These are phyloP conservation scores for Panicum miliaceum DNA, from an alignment of 176 grass and related monocot genomes.

Conservation along the genomic window DNA sequence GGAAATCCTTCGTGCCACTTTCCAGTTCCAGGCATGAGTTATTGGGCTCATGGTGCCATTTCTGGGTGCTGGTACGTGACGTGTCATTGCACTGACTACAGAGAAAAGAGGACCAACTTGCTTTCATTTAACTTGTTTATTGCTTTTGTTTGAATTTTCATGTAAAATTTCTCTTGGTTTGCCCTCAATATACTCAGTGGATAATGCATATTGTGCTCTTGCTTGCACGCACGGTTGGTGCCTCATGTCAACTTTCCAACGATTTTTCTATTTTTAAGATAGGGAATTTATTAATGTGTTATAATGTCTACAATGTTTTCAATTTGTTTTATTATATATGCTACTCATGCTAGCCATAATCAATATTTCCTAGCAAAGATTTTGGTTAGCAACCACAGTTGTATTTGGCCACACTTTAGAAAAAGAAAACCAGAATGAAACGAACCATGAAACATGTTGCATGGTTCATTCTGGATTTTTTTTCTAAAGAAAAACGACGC, in stretches of 20 bases:
- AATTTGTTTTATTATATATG: too few species aligned
- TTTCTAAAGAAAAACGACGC: neutral
- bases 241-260: neutral
- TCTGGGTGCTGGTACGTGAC: constrained; percentile 26
- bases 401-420: neutral
- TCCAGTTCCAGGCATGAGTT: constrained; percentile 46
- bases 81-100: constrained; percentile 45
- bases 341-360: too few species aligned
- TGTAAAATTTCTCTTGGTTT: neutral
- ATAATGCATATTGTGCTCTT: too few species aligned
- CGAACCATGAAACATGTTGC: neutral
- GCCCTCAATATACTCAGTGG: neutral
- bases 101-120: neutral
- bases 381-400: neutral
- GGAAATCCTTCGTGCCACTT: constrained; percentile 44
- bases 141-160: neutral
- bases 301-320: too few species aligned
- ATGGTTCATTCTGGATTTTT: neutral
- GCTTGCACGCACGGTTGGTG: neutral
- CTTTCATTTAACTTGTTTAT: neutral
- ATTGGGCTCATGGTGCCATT: constrained; percentile 10
- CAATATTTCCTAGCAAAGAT: too few species aligned
- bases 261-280: neutral
- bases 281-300: neutral
- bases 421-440: too few species aligned